Conservation (phyloP, 2,329 filamentous ascomycete genomes). For the Phyllosticta paracitricarpa region DNA sequence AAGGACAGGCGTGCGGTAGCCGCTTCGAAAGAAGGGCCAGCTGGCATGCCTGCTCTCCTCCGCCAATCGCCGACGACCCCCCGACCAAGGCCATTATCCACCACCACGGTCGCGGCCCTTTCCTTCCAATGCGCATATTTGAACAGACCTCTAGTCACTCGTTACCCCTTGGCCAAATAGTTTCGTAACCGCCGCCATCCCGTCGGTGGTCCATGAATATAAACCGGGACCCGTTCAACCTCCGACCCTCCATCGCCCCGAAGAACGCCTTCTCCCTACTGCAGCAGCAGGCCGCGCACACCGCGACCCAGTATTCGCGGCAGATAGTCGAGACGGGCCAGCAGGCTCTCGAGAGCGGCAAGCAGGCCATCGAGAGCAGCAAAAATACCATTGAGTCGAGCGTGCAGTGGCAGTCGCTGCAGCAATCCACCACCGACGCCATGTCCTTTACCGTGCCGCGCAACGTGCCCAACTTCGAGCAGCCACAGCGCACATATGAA, state of each 20-base stretch:
- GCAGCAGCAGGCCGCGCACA: constrained; percentile 22
- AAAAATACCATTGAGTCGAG: constrained; percentile 16
- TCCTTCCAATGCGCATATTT: neutral
- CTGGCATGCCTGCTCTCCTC: neutral
- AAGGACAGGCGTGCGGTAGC: neutral
- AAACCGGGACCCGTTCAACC: constrained; percentile 37
- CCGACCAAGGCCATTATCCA: neutral
- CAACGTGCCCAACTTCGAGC: constrained; percentile 33
- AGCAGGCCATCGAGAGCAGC: constrained; percentile 24
- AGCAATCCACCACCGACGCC: constrained; percentile 14
- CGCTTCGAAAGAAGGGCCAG: neutral
- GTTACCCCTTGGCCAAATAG: neutral
- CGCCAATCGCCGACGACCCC: constrained; percentile 1
- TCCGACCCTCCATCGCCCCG: constrained; percentile 25
- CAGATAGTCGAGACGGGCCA: constrained; percentile 20
- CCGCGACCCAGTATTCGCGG: constrained; percentile 15
- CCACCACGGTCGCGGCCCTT: neutral
- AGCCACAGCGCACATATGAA: constrained; percentile 29
- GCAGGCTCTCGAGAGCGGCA: constrained; percentile 24
- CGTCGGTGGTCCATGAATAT: constrained; percentile 6
- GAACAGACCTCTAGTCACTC: constrained; percentile 2
- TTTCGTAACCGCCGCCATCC: neutral
- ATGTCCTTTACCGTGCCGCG: constrained; percentile 35
- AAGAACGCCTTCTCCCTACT: constrained; percentile 21
- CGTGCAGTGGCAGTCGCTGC: constrained; percentile 13